Conservation (phyloP, 148 eudicot genomes). For the Pharnaceum exiguum region DNA sequence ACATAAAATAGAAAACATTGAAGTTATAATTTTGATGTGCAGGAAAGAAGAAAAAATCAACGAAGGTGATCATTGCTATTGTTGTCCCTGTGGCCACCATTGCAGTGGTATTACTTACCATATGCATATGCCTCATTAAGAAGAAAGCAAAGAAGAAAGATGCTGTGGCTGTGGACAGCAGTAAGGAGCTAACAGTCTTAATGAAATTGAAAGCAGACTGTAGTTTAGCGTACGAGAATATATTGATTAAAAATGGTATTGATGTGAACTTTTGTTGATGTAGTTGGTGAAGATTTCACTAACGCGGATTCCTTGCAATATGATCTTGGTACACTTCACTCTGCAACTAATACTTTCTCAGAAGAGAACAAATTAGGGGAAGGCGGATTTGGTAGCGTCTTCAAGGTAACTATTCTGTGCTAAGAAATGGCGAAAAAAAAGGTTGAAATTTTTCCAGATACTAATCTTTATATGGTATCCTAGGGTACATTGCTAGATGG, state of each 20-base stretch:
- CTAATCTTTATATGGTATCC: too few relatives aligned
- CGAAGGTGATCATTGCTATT: constrained; percentile 4
- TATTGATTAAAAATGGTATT: constrained; percentile 26
- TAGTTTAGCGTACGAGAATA: constrained; percentile 13
- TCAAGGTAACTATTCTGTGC: background rate
- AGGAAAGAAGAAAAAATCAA: constrained; percentile 9
- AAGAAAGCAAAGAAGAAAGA: background rate
- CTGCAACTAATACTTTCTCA: background rate
- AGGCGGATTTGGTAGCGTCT: background rate
- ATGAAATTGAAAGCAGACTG: too few relatives aligned
- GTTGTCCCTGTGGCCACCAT: background rate
- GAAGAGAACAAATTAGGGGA: background rate
- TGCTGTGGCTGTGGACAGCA: background rate
- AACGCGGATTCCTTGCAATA: background rate
- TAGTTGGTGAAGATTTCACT: background rate
- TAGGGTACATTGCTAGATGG: constrained; percentile 26
- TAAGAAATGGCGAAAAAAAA: too few relatives aligned
- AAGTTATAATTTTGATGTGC: background rate
- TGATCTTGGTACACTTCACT: background rate
- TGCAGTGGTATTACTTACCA: background rate
- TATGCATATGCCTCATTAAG: background rate
- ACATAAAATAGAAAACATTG: too few relatives aligned
- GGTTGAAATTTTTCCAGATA: too few relatives aligned
- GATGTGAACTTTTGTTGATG: background rate
- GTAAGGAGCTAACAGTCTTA: constrained; percentile 1